Evolutionary conservation across 2,329 filamentous ascomycete species (phyloP), one percentile per base, ranked within the genome.

Genomic region (Fusarium sp.): DNA sequence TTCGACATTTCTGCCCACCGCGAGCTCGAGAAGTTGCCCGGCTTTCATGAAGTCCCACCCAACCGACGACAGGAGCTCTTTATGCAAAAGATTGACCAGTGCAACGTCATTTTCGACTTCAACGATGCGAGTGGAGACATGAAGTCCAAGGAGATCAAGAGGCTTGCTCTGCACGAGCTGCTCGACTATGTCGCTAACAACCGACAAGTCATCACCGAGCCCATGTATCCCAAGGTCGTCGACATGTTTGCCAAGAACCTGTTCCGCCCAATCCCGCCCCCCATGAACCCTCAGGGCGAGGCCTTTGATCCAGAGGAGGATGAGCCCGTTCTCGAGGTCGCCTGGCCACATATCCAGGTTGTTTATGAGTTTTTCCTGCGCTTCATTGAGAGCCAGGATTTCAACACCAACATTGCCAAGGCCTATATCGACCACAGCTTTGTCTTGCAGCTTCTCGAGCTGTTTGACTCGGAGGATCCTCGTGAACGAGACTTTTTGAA

Each of bases 71-170:
- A 98, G 84, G 96, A 98, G 78, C 90, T 99, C 20, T 99, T 99
- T 85, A 98, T 99, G 95, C 95, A 98, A 82, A 99, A 99, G 88
- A 96, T 99, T 78, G 96, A 98, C 80, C 96, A 99, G 83, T 99
- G 96, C 87, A 99, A 99, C 82, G 97, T 99, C 86, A 99, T 99
- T 79, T 99, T 99, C 82, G 96, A 99, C 85, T 99, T 99, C 86
- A 99, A 98, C 82, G 96, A 99, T 84, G 94, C 96, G 58, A 97
- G 94, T 75, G 95, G 93, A 76, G 96, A 99, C 82, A 98, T 99
- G 95, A 99, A 99, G 84, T 98, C 96, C 57, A 99, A 99, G 87
- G 96, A 99, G 85, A 98, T 99, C 88, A 99, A 99, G 88, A 91
- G 96, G 80, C 87, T 99, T 76, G 96, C 96, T 47, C 89, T 99